These are phyloP conservation scores for Forsythia viridissima DNA, from an alignment of 257 asterid genomes.

Conservation along the genomic window DNA sequence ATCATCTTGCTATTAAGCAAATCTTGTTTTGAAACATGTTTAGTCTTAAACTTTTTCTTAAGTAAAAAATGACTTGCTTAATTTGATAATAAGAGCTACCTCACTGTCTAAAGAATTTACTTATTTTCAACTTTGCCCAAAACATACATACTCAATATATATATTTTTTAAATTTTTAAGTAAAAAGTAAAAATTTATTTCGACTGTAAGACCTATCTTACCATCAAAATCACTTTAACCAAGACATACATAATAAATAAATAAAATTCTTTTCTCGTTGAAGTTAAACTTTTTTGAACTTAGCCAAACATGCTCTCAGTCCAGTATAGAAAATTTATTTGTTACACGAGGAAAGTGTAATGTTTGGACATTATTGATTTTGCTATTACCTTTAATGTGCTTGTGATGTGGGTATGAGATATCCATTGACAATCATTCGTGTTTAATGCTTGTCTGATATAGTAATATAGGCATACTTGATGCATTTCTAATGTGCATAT, in stretches of 20 bases:
- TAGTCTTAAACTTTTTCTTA: no score
- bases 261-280: not conserved
- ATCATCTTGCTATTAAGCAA: no score
- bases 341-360: not conserved
- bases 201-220: not conserved
- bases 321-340: not conserved
- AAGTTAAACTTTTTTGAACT: not conserved
- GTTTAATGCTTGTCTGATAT: not conserved
- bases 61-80: no score
- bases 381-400: not conserved
- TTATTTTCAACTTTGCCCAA: not conserved
- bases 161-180: not conserved
- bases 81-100: not conserved
- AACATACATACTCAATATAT: not conserved
- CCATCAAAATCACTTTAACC: not conserved
- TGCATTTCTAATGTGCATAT: not conserved
- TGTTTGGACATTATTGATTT: not conserved
- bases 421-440: not conserved
- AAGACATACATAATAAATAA: no score
- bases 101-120: not conserved
- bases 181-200: not conserved
- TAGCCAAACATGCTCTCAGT: not conserved
- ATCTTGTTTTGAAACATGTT: no score
- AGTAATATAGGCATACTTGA: not conserved
- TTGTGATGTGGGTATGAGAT: not conserved